Percentiles rank a stretch among this genome's conserved stretches.
phyloP scores from a whole-genome alignment of 805 yeast genomes.

The Starmera quercuum region DNA sequence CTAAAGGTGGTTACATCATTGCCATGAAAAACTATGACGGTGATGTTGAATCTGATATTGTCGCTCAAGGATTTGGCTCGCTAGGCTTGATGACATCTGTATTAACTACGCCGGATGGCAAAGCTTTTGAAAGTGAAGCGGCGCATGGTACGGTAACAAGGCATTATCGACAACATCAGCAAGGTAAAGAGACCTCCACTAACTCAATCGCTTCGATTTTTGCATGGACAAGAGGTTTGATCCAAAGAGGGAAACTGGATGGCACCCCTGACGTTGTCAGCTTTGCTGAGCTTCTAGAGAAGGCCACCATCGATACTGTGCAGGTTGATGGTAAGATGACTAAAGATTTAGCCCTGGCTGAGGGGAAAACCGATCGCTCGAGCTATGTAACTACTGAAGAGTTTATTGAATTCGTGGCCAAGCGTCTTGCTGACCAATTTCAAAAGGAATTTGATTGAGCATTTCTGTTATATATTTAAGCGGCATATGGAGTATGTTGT shows the following conservation, averaged over 20 bases:
- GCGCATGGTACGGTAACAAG: constrained; percentile 99
- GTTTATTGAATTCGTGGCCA: constrained; percentile 76
- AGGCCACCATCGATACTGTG: constrained; percentile 83
- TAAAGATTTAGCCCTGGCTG: constrained; percentile 87
- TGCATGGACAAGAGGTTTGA: constrained; percentile 93
- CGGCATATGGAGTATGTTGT: too few relatives aligned
- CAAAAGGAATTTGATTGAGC: constrained; percentile 2
- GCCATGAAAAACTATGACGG: constrained; percentile 98
- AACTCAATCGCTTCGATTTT: constrained; percentile 95
- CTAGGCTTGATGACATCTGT: constrained; percentile 96
- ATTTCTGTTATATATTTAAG: too few relatives aligned
- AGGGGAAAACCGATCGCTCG: constrained; percentile 78
- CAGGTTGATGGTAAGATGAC: constrained; percentile 84
- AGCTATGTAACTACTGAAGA: constrained; percentile 88
- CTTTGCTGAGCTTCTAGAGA: constrained; percentile 74
- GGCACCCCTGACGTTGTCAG: constrained; percentile 74
- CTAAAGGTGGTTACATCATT: constrained; percentile 89
- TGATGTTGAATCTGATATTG: constrained; percentile 93
- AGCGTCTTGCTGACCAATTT: constrained; percentile 38
- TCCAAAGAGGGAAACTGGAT: constrained; percentile 89
- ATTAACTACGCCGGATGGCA: constrained; percentile 94
- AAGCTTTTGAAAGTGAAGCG: constrained; percentile 92
- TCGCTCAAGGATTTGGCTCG: constrained; percentile 97
- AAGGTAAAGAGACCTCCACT: constrained; percentile 95
- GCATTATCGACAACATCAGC: constrained; percentile 92